Evolutionary conservation across 192 early-diverging fungal genomes (phyloP), one percentile per base, ranked within the genome.

Genomic region (Backusella westeae): DNA sequence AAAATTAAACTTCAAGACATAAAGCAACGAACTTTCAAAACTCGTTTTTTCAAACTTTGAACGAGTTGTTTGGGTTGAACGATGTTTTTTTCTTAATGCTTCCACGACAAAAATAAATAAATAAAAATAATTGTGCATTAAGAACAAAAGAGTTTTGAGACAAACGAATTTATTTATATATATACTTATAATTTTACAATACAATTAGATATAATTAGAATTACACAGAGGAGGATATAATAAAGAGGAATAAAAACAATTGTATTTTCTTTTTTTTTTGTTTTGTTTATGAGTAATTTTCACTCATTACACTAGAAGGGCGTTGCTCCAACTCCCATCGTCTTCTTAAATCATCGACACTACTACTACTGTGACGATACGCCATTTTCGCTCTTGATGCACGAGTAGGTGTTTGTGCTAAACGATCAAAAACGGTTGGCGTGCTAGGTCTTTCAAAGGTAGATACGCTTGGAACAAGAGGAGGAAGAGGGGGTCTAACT

Each of bases 301-400:
- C 42, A 6, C 70, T 72, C 41, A 72, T 44, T 1, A 73, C 73
- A 66, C 76, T 77, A 29, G 69, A 38, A 59, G 80, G 44, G 0
- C 80, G 80, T 39, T 53, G 72, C 8, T 75, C 72, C 15, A 73
- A 32, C 19, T 74, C 68, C 75, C 75, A 81, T 9, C 80, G 76
- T 35, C 41, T 67, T 59, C 73, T 77, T 19, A 81, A 63, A 14
- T 81, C 80, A 66, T 81, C 80, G 12, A 81, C 74, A 44, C 80
- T 81, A 12, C 80, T 49, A 35, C 72, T 81, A 67, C 80, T 81
- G 46, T 81, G 77, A 3, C 80, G 76, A 65, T 81, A 67, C 23
- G 72, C 66, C 73, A 81, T 77, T 36, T 78, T 77, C 3, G 80
- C 80, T 34, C 69, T 69, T 26, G 80, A 81, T 26, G 80, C 72